phyloP scores from a whole-genome alignment of 805 yeast genomes.

The Yarrowia porcina region DNA sequence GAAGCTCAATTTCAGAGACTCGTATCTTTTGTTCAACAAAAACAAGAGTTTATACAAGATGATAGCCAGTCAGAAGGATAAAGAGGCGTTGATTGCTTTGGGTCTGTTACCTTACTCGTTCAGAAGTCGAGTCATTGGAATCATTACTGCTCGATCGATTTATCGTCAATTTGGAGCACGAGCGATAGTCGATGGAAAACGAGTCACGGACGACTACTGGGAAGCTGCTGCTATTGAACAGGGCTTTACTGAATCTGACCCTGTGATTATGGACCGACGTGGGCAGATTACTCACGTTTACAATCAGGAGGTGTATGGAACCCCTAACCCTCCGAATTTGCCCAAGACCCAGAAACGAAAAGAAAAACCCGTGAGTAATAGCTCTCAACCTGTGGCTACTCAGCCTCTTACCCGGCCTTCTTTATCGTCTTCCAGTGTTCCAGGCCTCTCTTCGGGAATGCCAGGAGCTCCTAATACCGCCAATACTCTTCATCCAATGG shows the following conservation, averaged over 20 bases:
- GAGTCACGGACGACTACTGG: constrained; percentile 58
- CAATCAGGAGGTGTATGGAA: constrained; percentile 21
- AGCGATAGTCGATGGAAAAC: constrained; percentile 45
- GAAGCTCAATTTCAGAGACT: constrained; percentile 47
- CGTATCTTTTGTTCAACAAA: constrained; percentile 50
- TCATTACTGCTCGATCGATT: constrained; percentile 46
- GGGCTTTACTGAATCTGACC: constrained; percentile 46
- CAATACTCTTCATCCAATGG: constrained; percentile 8
- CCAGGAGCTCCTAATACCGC: neutral
- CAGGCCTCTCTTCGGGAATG: neutral
- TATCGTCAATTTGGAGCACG: constrained; percentile 53
- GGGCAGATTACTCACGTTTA: constrained; percentile 25
- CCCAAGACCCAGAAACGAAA: constrained; percentile 18
- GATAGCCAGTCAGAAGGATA: constrained; percentile 41
- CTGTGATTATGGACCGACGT: constrained; percentile 40
- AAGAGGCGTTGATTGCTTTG: constrained; percentile 39
- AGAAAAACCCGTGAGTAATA: neutral
- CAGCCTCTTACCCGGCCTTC: neutral
- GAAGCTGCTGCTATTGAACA: constrained; percentile 45
- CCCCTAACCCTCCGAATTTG: constrained; percentile 15
- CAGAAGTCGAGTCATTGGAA: constrained; percentile 38
- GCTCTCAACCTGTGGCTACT: neutral
- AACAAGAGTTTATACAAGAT: constrained; percentile 42
- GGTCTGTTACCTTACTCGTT: constrained; percentile 36
- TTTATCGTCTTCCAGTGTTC: neutral